Base-by-base conservation (phyloP, 257 asterid genomes). In the Cordia subcordata region DNA sequence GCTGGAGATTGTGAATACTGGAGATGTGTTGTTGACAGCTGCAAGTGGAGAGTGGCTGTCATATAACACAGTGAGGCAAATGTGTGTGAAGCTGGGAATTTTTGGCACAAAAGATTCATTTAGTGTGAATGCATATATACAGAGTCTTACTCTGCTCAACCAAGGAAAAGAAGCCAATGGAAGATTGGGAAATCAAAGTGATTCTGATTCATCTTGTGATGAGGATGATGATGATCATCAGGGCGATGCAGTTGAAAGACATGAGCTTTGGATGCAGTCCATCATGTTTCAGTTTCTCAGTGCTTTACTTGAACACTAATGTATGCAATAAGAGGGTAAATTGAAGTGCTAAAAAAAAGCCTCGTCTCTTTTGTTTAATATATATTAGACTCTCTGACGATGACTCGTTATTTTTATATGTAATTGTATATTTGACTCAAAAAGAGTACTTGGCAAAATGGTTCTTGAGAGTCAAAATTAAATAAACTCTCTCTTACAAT, bases 111-210 rank as follows among this genome's bases (percentile, higher is more conserved):
- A 38, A 38, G 32, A 21, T 17, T 51, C 55, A 10, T 53, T 16
- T 23, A 49, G 40, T 40, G 58, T 54, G 20, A 58, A 46, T 23
- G 14, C 35, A 32, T 61, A 68, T 11, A 11, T 13, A 17, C 63
- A 68, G 57, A 61, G 64, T 50, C 68, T 68, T 19, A 54, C 56
- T 61, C 57, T 68, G 66, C 53, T 58, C 5, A 49, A 6, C 20
- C 72, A 66, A 59, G 70, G 80, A 5, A 63, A 53, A 51, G 67
- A 50, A 65, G 65, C 55, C 12, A 15, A 18, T 62, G 18, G 60
- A 35, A 47, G 51, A 59, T 0, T 27, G 15, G 10, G 10, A 42
- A 42, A 14, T 42, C 5, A 42, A 38, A 60, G n/a, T 18, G 70
- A 38, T 18, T 53, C 18, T 60, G 67, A 56, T 14, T 38, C 52